Percentiles rank a stretch among this genome's conserved stretches.
phyloP scores from a whole-genome alignment of 169 alveolate genomes.

The Plasmodium relictum region DNA sequence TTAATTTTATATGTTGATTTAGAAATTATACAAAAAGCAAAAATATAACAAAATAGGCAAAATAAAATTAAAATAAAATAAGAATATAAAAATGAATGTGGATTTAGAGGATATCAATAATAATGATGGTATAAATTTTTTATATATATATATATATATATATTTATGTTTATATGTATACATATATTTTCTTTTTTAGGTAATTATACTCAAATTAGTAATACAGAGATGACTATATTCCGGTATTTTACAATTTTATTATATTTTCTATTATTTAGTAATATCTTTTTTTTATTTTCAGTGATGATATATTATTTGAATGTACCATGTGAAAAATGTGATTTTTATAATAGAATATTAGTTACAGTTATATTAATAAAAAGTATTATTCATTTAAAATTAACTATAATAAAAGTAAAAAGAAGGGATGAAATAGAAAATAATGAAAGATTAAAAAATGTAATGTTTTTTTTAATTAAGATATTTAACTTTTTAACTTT shows the following conservation, averaged over 20 bases:
- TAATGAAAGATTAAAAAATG: slow-evolving; percentile 23
- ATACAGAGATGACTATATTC: slow-evolving; percentile 14
- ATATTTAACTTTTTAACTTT: slow-evolving; percentile 46
- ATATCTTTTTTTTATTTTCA: background rate
- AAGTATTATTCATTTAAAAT: slow-evolving; percentile 15
- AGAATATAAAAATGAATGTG: slow-evolving; percentile 27
- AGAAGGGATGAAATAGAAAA: slow-evolving; percentile 30
- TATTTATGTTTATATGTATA: background rate
- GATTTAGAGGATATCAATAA: slow-evolving; percentile 17
- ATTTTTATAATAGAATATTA: slow-evolving; percentile 26
- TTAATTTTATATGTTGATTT: too few species aligned
- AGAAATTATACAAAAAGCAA: too few species aligned
- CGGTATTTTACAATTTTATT: slow-evolving; percentile 29
- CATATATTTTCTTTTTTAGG: slow-evolving; percentile 17
- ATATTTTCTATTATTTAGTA: slow-evolving; percentile 3
- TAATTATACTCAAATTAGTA: slow-evolving; percentile 22
- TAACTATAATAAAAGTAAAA: slow-evolving; percentile 19
- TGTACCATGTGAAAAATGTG: slow-evolving; percentile 51
- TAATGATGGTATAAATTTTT: slow-evolving; percentile 16
- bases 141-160: background rate
- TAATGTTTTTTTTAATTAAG: slow-evolving; percentile 3
- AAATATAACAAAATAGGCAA: too few species aligned
- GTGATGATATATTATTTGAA: slow-evolving; percentile 15
- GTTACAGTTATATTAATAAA: slow-evolving; percentile 41
- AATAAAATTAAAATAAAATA: too few species aligned